A percentile compares a stretch with the other conserved stretches of the same genome.
Conservation (phyloP, 1,139 yeast species). For the Geotrichum histeridarum region DNA sequence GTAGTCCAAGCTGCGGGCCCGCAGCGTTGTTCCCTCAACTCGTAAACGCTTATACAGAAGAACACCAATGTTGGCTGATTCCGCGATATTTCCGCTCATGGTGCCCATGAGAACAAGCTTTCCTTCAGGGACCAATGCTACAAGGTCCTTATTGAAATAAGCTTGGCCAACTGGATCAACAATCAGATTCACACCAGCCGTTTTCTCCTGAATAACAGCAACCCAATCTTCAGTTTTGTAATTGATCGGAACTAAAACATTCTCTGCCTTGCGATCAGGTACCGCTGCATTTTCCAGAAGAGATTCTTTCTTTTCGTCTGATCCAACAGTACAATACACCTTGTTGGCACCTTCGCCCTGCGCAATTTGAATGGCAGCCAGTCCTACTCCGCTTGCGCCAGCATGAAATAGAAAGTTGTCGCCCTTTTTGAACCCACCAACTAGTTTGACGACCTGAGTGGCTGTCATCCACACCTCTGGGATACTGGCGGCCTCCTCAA, state of each 20-base stretch:
- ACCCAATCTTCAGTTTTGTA: constrained; percentile 30
- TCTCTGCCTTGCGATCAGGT: constrained; percentile 17
- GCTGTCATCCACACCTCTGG: constrained; percentile 41
- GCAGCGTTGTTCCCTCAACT: constrained; percentile 34
- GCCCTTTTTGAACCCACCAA: constrained; percentile 31
- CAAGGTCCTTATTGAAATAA: constrained; percentile 29
- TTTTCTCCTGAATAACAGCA: constrained; percentile 24
- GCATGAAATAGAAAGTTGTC: constrained; percentile 35
- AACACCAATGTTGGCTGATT: constrained; percentile 25
- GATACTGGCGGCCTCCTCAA: constrained; percentile 34
- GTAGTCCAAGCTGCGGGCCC: constrained; percentile 30
- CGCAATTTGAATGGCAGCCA: constrained; percentile 38
- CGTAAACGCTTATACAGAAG: constrained; percentile 30
- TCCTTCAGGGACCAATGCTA: constrained; percentile 31
- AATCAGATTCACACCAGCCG: constrained; percentile 33
- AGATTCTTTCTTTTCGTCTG: constrained; percentile 29
- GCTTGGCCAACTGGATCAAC: constrained; percentile 38
- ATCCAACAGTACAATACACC: constrained; percentile 36
- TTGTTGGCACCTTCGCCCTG: constrained; percentile 35
- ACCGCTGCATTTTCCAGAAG: constrained; percentile 23
- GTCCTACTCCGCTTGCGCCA: constrained; percentile 38
- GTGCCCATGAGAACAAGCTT: constrained; percentile 32
- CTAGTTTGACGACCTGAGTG: constrained; percentile 32
- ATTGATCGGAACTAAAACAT: constrained; percentile 32
- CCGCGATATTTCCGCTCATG: constrained; percentile 29